phyloP scores from a whole-genome alignment of 1,284 basidiomycete genomes.

The Kalmanozyma brasiliensis region DNA sequence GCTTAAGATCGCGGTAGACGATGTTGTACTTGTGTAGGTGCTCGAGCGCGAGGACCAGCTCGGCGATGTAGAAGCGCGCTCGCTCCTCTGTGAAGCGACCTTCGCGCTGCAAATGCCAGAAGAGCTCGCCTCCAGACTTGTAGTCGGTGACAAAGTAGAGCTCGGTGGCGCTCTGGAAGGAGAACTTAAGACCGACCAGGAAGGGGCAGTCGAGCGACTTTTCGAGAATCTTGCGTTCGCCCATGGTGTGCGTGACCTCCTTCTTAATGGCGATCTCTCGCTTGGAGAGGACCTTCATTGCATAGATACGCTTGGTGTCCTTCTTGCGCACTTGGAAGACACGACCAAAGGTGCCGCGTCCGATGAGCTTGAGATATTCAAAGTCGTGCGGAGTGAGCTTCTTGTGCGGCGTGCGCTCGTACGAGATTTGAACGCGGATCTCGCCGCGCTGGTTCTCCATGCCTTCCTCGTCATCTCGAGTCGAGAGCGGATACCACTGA shows the following conservation, averaged over 20 bases:
- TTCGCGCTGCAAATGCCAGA: constrained; percentile 94
- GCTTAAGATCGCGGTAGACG: constrained; percentile 96
- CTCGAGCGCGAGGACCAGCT: constrained; percentile 91
- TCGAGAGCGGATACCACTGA: constrained; percentile 89
- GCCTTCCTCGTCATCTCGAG: constrained; percentile 54
- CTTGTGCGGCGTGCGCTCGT: constrained; percentile 72
- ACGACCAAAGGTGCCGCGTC: constrained; percentile 93
- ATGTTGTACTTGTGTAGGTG: constrained; percentile 98
- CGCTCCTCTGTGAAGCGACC: constrained; percentile 94
- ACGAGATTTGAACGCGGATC: constrained; percentile 92
- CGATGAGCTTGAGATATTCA: constrained; percentile 98
- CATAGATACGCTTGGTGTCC: constrained; percentile 98
- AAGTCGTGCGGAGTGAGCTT: constrained; percentile 76
- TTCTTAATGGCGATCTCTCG: constrained; percentile 99
- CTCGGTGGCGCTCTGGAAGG: constrained; percentile 95
- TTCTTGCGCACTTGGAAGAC: constrained; percentile 98
- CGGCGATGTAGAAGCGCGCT: constrained; percentile 95
- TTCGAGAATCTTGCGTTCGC: constrained; percentile 98
- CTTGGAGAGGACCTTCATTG: constrained; percentile 99
- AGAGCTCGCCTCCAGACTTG: constrained; percentile 97
- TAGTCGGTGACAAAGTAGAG: constrained; percentile 98
- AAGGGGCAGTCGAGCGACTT: constrained; percentile 93
- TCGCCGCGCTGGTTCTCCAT: constrained; percentile 73
- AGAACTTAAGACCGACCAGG: constrained; percentile 97
- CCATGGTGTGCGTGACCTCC: constrained; percentile 98